These are phyloP conservation scores for Pholiota adiposa DNA, from an alignment of 1,284 basidiomycete genomes.

Conservation along the genomic window DNA sequence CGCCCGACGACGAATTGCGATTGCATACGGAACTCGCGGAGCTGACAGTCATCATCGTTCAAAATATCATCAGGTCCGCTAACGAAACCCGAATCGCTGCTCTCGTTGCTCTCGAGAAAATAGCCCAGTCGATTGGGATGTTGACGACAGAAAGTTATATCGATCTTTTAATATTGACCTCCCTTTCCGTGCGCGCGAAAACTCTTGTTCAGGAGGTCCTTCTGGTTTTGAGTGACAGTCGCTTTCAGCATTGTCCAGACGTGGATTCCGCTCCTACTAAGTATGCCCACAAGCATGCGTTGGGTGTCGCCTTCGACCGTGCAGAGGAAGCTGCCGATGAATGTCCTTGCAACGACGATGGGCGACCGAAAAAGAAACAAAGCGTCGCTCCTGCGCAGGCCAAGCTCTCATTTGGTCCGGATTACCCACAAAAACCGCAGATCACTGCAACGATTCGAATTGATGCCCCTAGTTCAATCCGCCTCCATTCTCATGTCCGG, in stretches of 20 bases:
- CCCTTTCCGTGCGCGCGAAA: slow-evolving; percentile 52
- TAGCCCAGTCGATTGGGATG: slow-evolving; percentile 44
- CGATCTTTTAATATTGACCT: slow-evolving; percentile 53
- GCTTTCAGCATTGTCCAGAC: slow-evolving; percentile 27
- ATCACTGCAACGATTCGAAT: slow-evolving; percentile 58
- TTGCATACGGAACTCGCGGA: slow-evolving; percentile 28
- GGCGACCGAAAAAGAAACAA: slow-evolving; percentile 46
- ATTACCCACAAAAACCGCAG: slow-evolving; percentile 32
- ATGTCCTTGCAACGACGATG: slow-evolving; percentile 65
- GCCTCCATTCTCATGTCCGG: slow-evolving; percentile 66
- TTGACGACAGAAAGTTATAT: slow-evolving; percentile 49
- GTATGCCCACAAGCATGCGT: slow-evolving; percentile 57
- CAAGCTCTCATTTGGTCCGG: slow-evolving; percentile 36
- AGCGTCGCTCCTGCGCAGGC: slow-evolving; percentile 43
- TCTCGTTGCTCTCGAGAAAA: slow-evolving; percentile 60
- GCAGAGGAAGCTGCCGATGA: slow-evolving; percentile 67
- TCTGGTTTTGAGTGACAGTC: slow-evolving; percentile 58
- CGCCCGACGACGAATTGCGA: slow-evolving; percentile 45
- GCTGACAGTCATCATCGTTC: slow-evolving; percentile 42
- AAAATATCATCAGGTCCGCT: slow-evolving; percentile 54
- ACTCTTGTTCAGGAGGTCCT: slow-evolving; percentile 60
- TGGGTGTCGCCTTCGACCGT: slow-evolving; percentile 60
- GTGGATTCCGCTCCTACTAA: slow-evolving; percentile 29
- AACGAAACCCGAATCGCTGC: slow-evolving; percentile 56
- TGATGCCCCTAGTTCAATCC: slow-evolving; percentile 49